These are phyloP conservation scores for Crepidotus sp. DNA, from an alignment of 1,284 basidiomycete genomes.

Conservation along the genomic window DNA sequence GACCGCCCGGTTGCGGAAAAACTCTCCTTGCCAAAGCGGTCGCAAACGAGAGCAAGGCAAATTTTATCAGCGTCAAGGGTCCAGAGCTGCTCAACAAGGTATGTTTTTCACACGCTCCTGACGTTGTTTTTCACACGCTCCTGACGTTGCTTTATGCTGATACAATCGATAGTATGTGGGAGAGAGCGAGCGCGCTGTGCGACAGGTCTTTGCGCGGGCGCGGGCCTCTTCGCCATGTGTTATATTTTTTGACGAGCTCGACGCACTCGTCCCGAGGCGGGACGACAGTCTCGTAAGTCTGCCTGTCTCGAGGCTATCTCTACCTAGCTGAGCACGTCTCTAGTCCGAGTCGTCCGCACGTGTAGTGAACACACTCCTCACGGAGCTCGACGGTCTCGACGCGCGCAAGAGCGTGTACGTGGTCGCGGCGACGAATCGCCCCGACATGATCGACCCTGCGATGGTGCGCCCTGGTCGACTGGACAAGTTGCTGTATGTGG, in stretches of 20 bases:
- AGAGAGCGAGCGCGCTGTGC: conserved; percentile 90
- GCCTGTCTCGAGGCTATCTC: background rate
- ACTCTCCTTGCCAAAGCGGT: conserved; percentile 95
- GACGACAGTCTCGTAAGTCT: conserved; percentile 78
- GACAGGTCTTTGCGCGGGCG: conserved; percentile 88
- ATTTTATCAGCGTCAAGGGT: conserved; percentile 97
- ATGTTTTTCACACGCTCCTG: conserved; percentile 15
- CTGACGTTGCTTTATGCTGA: conserved; percentile 4
- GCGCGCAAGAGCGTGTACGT: conserved; percentile 88
- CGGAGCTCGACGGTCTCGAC: conserved; percentile 93
- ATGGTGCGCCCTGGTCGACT: conserved; percentile 96
- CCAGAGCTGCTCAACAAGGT: conserved; percentile 96
- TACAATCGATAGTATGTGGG: conserved; percentile 74
- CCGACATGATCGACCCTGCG: conserved; percentile 98
- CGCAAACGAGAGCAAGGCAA: conserved; percentile 88
- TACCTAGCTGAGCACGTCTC: conserved; percentile 2
- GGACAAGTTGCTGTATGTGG: conserved; percentile 95
- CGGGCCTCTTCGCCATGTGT: conserved; percentile 84
- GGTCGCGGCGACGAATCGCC: conserved; percentile 95
- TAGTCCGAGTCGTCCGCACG: conserved; percentile 93
- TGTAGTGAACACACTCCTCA: conserved; percentile 96
- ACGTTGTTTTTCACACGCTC: background rate
- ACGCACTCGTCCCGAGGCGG: conserved; percentile 88
- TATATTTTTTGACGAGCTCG: conserved; percentile 94
- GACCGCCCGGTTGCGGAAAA: conserved; percentile 96